phyloP scores from a whole-genome alignment of 2,329 filamentous ascomycete genomes.

The Fusarium algeriense region DNA sequence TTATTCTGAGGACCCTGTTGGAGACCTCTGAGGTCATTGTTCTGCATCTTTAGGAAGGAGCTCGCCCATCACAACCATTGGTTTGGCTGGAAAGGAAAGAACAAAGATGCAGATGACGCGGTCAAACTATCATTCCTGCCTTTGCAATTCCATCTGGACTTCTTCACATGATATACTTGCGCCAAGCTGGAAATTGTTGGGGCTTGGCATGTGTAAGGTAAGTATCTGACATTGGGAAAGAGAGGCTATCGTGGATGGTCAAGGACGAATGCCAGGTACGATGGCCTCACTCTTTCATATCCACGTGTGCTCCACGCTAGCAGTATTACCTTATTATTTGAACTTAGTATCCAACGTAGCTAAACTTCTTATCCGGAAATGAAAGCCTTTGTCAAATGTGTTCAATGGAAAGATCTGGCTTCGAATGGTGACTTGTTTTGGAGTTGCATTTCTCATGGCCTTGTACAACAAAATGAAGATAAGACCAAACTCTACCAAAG shows the following conservation, averaged over 20 bases:
- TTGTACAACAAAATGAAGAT: too few relatives aligned
- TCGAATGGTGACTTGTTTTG: too few relatives aligned
- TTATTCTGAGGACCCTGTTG: slow-evolving; percentile 7
- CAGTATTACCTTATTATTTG: neutral
- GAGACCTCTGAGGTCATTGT: neutral
- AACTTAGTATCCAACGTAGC: too few relatives aligned
- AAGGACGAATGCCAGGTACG: neutral
- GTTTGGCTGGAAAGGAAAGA: slow-evolving; percentile 2
- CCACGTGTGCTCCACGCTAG: neutral
- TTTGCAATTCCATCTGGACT: neutral
- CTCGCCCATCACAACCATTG: neutral
- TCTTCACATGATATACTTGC: neutral
- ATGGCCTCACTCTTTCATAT: neutral
- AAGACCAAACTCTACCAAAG: too few relatives aligned
- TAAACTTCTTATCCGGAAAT: neutral
- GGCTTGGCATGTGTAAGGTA: neutral
- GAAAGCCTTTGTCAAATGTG: too few relatives aligned
- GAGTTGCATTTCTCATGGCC: too few relatives aligned
- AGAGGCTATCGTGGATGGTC: neutral
- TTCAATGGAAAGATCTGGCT: too few relatives aligned
- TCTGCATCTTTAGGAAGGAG: slow-evolving; percentile 10
- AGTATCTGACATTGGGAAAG: neutral
- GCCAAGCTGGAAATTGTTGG: slow-evolving; percentile 1
- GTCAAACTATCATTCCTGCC: neutral
- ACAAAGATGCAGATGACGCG: neutral